Base-by-base conservation (phyloP, 2,329 filamentous ascomycete genomes). In the Claviceps capensis region DNA sequence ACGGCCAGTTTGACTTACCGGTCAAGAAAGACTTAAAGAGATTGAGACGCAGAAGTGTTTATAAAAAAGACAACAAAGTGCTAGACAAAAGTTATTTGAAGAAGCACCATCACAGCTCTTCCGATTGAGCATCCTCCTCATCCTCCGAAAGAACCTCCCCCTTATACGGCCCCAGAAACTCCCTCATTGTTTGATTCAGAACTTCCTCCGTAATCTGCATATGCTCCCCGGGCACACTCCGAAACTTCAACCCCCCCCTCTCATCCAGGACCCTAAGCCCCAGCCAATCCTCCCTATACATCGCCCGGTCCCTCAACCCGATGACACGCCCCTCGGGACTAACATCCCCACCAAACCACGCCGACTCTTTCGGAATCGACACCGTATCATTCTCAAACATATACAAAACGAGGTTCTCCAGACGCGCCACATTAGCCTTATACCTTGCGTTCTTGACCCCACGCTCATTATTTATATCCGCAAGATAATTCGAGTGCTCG, bases 401-500 rank as follows among this genome's bases (percentile, higher is more conserved):
- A 65, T 86, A 89, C 85, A 97, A 86, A 56, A 86, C 88, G 57
- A 97, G 85, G 60, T 84, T 85, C 61, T 86, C 79, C 63, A 98
- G 65, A 37, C 62, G 68, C 7, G 75, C 76, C 47, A 98, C 59
- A 63, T 91, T 86, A 59, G 77, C 67, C 63, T 77, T 82, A 67
- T 97, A 98, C 13, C 70, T 75, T 38, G 68, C 61, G 61, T 89
- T 95, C 78, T 94, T 95, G 51, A 72, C 55, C 48, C 58, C 57
- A 11, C 90, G 78, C 77, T 98, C 93, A 66, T 97, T 97, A 69
- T 98, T 98, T 69, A 97, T 84, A 64, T 97, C 91, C 9, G 91
- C 93, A 8, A 98, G 74, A 67, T 94, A 96, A 65, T 90, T 91
- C 60, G 86, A 93, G 63, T 81, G 66, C 58, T 83, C 79, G 19